Evolutionary conservation across 257 asterid genomes (phyloP), one percentile per base, ranked within the genome.

Genomic region (Plantago elongata): DNA sequence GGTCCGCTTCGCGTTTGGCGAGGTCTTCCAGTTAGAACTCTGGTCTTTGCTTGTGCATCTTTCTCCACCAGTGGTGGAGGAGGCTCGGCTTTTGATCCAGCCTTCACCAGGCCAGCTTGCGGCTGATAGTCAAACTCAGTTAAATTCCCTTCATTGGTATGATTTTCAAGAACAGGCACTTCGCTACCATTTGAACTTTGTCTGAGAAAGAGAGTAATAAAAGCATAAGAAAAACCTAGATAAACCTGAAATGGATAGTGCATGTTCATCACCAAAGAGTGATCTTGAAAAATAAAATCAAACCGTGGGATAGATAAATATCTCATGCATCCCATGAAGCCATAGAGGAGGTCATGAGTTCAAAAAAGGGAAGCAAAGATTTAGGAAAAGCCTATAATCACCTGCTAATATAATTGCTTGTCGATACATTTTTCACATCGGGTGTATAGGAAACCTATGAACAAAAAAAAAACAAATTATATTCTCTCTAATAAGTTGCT

Each of bases 1-100:
- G 97, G 97, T 69, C 99, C 99, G 70, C 97, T 87, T 73, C 80
- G 96, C 69, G 84, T 81, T 86, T 83, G 89, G 63, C 94, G 93
- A 74, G 80, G 65, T 74, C 77, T 84, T 54, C 68, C 72, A 27
- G 77, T 62, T 79, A 83, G 94, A 74, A 52, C 76, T 72, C 79
- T 91, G 70, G 78, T 66, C 18, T 42, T 78, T 55, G 69, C 64
- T 51, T 37, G 42, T 7, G 60, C 69, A 74, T 86, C 95, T 75
- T 80, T 84, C 64, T 88, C 95, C 15, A 77, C 76, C 65, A 76
- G 9, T 38, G 79, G 72, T 5, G 77, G 79, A 38, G 74, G 73
- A 64, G 69, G 57, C 64, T 91, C 94, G 15, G 77, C 58, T 69
- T 66, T 79, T 70, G 83, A 79, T 68, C 64, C 84, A 18, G 67